A percentile compares a stretch with the other conserved stretches of the same genome.
These are phyloP conservation scores for Silene uniflora DNA, from an alignment of 148 eudicot species.

Conservation along the genomic window DNA sequence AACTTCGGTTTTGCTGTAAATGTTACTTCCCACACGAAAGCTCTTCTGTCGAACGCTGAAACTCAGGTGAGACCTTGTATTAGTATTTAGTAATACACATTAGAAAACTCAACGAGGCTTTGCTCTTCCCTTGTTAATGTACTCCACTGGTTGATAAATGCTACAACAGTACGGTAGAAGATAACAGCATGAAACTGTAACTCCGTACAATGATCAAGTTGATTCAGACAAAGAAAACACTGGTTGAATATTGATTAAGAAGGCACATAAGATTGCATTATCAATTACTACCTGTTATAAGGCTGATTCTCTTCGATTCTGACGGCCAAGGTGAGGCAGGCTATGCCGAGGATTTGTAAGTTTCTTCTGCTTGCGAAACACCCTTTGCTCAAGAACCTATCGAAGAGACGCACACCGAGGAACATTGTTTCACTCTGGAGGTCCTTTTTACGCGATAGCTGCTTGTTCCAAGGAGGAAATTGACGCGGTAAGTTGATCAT, in stretches of 20 bases:
- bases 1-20: slow-evolving; percentile 71
- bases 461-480: slow-evolving; percentile 21
- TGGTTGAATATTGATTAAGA: neutral
- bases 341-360: slow-evolving; percentile 83
- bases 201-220: neutral
- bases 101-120: neutral
- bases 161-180: neutral
- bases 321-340: slow-evolving; percentile 85
- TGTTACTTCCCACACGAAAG: slow-evolving; percentile 48
- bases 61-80: slow-evolving; percentile 9
- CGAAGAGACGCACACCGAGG: slow-evolving; percentile 73
- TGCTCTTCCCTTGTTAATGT: neutral
- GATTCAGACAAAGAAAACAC: neutral
- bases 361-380: slow-evolving; percentile 58
- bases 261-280: no score
- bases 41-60: slow-evolving; percentile 60
- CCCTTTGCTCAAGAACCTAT: slow-evolving; percentile 81
- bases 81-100: slow-evolving; percentile 12
- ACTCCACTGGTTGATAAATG: neutral
- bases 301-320: slow-evolving; percentile 98
- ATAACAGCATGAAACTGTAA: slow-evolving; percentile 1
- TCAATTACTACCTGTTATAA: slow-evolving; percentile 55
- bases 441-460: slow-evolving; percentile 59
- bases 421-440: slow-evolving; percentile 76
- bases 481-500: neutral